Base-by-base conservation (phyloP, 2,329 filamentous ascomycete species). In the Erysiphe neolycopersici region DNA sequence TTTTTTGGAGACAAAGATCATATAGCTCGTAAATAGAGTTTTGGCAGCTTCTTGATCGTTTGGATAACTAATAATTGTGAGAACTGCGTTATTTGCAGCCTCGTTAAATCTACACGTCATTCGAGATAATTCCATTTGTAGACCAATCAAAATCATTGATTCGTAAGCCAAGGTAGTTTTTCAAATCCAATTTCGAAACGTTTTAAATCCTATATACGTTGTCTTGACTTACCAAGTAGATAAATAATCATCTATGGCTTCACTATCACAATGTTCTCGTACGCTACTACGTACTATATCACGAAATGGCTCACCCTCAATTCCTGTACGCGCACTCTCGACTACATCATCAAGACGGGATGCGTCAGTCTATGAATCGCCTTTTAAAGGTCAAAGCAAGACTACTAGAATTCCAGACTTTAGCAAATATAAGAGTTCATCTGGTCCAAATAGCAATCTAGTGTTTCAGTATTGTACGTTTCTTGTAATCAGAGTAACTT, bases 371-470 rank as follows among this genome's bases (percentile, higher is more conserved):
- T 68, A 69, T 64, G 64, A 68, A 55, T 73, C 68, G 60, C 73
- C 73, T 51, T 76, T 77, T 70, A 70, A 67, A 61, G 53, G 48
- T 36, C 45, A 43, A 59, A 60, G 66, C 56, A 53, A 65, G 59
- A 64, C 61, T 54, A 75, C 68, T 61, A 74, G 79, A 62, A 79
- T 95, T 58, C 89, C 89, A 53, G 76, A 80, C 65, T 95, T 92
- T 64, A 73, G 73, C 61, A 78, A 84, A 61, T 98, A 98, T 68
- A 68, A 76, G 64, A 77, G 72, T 63, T 76, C 73, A 60, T 65
- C 66, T 51, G 64, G 65, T 54, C 68, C 77, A 61, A 70, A 66
- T 53, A 68, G 68, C 57, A 93, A 92, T 66, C 79, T 85, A 68
- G 67, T 92, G 54, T 89, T 93, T 63, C 76, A 77, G 57, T 98